phyloP scores from a whole-genome alignment of 768 basidiomycete genomes.

The Zangia roseola region DNA sequence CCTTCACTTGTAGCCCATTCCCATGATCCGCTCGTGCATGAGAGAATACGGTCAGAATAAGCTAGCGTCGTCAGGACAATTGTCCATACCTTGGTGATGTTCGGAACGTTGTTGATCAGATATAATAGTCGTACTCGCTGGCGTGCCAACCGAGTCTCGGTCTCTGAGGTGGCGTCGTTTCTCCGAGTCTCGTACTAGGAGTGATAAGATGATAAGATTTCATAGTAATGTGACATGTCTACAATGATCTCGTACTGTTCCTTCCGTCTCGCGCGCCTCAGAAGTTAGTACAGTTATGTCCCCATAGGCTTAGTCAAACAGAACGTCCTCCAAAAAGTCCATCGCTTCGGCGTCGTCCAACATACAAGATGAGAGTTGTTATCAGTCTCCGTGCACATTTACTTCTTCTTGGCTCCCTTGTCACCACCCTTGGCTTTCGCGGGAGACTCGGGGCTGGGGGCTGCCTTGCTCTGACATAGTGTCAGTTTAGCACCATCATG shows the following conservation, averaged over 20 bases:
- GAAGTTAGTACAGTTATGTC: constrained; percentile 2
- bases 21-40: too few species aligned
- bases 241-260: constrained; percentile 1
- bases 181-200: neutral
- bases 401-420: constrained; percentile 33
- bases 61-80: too few species aligned
- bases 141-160: neutral
- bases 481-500: neutral
- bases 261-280: neutral
- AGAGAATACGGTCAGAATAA: too few species aligned
- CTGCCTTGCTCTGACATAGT: constrained; percentile 19
- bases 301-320: neutral
- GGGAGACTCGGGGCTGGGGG: constrained; percentile 25
- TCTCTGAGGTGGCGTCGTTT: too few species aligned
- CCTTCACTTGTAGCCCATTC: neutral
- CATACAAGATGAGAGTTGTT: neutral
- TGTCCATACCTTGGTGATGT: too few species aligned
- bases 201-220: neutral
- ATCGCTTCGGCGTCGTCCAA: constrained; percentile 8
- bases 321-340: neutral
- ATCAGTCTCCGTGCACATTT: neutral
- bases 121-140: too few species aligned
- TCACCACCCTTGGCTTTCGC: constrained; percentile 25
- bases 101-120: too few species aligned
- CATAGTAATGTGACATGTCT: neutral